Conservation (phyloP, 257 asterid genomes). For the Fraxinus americana region DNA sequence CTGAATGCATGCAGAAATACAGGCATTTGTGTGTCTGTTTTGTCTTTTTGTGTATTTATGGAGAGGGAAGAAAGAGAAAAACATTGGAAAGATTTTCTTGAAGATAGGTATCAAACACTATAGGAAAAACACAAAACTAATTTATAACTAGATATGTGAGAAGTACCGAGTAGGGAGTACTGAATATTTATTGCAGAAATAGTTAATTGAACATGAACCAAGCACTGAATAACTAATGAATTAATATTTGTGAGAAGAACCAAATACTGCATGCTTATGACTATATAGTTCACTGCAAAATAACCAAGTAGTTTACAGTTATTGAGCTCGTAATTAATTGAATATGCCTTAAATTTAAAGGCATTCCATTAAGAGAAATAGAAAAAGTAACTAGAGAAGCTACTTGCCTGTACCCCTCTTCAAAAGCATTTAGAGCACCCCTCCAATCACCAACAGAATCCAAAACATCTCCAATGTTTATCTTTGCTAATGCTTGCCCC, state of each 20-base stretch:
- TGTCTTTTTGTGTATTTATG: neutral
- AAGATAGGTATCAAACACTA: neutral
- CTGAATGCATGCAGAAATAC: conserved; percentile 4
- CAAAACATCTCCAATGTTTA: conserved; percentile 74
- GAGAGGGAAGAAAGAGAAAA: neutral
- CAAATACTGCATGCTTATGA: neutral
- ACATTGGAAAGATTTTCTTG: neutral
- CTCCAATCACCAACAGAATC: conserved; percentile 71
- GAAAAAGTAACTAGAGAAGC: conserved; percentile 18
- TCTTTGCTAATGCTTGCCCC: conserved; percentile 93
- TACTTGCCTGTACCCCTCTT: conserved; percentile 78
- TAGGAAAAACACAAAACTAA: conserved; percentile 2
- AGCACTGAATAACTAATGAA: neutral
- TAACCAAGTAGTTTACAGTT: conserved; percentile 7
- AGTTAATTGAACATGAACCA: conserved; percentile 3
- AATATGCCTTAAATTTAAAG: neutral
- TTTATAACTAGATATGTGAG: neutral
- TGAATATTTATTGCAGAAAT: conserved; percentile 12
- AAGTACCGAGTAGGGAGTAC: neutral
- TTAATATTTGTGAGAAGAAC: neutral
- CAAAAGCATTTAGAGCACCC: conserved; percentile 73
- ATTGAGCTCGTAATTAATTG: conserved; percentile 10
- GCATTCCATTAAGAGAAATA: conserved; percentile 11
- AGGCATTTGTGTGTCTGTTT: neutral
- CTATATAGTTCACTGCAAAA: neutral